Conservation (phyloP, 192 early-diverging fungal genomes). For the Chytriomyces sp. region DNA sequence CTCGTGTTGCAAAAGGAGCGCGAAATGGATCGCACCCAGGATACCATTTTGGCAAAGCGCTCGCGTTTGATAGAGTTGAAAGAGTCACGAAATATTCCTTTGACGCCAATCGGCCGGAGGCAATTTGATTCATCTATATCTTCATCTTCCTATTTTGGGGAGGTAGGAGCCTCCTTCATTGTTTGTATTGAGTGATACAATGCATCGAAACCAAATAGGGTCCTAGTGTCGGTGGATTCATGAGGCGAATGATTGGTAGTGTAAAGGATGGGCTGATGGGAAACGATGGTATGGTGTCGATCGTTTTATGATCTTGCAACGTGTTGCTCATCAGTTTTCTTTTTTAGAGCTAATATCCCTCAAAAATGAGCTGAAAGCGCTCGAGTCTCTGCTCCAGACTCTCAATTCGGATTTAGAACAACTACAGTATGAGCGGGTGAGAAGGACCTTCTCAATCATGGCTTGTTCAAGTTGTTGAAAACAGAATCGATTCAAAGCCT, state of each 20-base stretch:
- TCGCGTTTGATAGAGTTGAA: slow-evolving; percentile 51
- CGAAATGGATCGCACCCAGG: slow-evolving; percentile 69
- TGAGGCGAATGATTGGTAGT: slow-evolving; percentile 55
- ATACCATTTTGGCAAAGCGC: slow-evolving; percentile 68
- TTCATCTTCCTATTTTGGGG: background rate
- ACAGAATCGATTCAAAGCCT: slow-evolving; percentile 55
- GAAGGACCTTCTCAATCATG: background rate
- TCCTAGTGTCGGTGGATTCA: slow-evolving; percentile 68
- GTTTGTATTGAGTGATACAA: slow-evolving; percentile 63
- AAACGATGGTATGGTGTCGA: slow-evolving; percentile 38
- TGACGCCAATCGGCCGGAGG: background rate
- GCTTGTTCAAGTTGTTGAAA: background rate
- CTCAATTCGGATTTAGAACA: slow-evolving; percentile 81
- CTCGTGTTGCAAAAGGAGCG: slow-evolving; percentile 64
- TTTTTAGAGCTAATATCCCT: slow-evolving; percentile 51
- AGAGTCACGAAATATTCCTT: slow-evolving; percentile 3
- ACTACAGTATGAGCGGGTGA: slow-evolving; percentile 73
- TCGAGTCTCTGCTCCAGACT: slow-evolving; percentile 70
- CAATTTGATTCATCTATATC: no score
- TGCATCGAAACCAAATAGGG: slow-evolving; percentile 55
- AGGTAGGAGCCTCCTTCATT: slow-evolving; percentile 72
- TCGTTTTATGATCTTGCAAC: no score
- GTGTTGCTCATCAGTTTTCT: slow-evolving; percentile 21
- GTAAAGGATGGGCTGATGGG: slow-evolving; percentile 31
- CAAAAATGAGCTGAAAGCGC: slow-evolving; percentile 53